phyloP scores from a whole-genome alignment of 2,329 filamentous ascomycete species.

The Tolypocladium tundrense region DNA sequence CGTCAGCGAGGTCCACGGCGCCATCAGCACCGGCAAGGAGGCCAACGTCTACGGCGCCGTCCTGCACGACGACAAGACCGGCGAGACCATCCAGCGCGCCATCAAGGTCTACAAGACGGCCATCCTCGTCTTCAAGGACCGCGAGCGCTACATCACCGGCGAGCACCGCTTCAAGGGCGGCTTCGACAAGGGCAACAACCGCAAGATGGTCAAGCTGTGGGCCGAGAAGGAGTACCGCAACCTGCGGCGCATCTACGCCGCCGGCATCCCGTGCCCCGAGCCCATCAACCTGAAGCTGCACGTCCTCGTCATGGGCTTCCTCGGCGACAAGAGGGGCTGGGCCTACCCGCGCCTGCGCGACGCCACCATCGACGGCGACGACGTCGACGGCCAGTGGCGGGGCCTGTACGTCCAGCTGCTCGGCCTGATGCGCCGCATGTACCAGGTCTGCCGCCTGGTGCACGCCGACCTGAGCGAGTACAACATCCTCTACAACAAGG shows the following conservation, averaged over 20 bases:
- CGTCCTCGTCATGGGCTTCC: conserved; percentile 88
- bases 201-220: conserved; percentile 97
- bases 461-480: conserved; percentile 98
- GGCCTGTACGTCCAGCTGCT: conserved; percentile 74
- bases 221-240: conserved; percentile 98
- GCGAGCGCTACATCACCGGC: conserved; percentile 89
- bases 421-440: conserved; percentile 83
- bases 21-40: conserved; percentile 93
- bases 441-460: conserved; percentile 83
- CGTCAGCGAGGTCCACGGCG: conserved; percentile 86
- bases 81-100: conserved; percentile 60
- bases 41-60: conserved; percentile 95
- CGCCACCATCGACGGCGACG: conserved; percentile 60
- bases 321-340: conserved; percentile 79
- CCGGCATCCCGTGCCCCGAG: conserved; percentile 84
- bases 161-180: conserved; percentile 87
- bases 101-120: conserved; percentile 99
- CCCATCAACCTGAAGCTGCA: conserved; percentile 85
- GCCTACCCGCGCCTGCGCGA: conserved; percentile 85
- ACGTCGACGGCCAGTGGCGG: conserved; percentile 63
- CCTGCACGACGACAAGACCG: conserved; percentile 43
- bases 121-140: conserved; percentile 95
- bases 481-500: conserved; percentile 84
- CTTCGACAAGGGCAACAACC: conserved; percentile 88
- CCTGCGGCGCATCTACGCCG: conserved; percentile 69